These are phyloP conservation scores for Metrosideros polymorpha DNA, from an alignment of 441 rosid species.

Conservation along the genomic window DNA sequence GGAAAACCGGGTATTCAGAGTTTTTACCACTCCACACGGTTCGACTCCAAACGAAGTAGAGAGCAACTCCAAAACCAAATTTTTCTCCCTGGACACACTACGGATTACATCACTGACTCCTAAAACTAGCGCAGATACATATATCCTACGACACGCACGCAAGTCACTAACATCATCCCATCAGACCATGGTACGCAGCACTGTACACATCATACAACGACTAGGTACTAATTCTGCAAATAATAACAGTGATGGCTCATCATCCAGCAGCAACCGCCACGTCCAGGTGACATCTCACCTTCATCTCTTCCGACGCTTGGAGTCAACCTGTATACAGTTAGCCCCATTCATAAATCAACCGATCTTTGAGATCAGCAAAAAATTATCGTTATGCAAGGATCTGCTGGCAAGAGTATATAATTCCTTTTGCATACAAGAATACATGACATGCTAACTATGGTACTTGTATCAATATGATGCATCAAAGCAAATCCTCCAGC, in stretches of 20 bases:
- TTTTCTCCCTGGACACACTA: background rate
- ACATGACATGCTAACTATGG: background rate
- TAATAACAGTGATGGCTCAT: constrained; percentile 7
- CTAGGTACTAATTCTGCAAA: constrained; percentile 27
- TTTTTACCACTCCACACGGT: background rate
- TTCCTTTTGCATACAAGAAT: background rate
- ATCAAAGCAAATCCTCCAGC: background rate
- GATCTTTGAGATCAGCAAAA: background rate
- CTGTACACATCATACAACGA: background rate
- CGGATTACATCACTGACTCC: background rate
- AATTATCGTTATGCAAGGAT: background rate
- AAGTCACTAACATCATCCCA: background rate
- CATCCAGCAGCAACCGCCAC: constrained; percentile 9
- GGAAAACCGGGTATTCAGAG: background rate
- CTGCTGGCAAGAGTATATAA: background rate
- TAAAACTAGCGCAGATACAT: background rate
- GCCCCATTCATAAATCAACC: background rate
- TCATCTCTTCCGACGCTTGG: constrained; percentile 46
- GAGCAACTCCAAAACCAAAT: background rate
- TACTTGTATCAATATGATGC: background rate
- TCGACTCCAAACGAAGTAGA: background rate
- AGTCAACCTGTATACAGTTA: constrained; percentile 32
- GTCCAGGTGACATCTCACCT: background rate
- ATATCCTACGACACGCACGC: background rate
- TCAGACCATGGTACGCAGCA: background rate